Percentiles rank a stretch among this genome's conserved stretches.
Conservation (phyloP, 306 rosid species). For the Trifolium repens region DNA sequence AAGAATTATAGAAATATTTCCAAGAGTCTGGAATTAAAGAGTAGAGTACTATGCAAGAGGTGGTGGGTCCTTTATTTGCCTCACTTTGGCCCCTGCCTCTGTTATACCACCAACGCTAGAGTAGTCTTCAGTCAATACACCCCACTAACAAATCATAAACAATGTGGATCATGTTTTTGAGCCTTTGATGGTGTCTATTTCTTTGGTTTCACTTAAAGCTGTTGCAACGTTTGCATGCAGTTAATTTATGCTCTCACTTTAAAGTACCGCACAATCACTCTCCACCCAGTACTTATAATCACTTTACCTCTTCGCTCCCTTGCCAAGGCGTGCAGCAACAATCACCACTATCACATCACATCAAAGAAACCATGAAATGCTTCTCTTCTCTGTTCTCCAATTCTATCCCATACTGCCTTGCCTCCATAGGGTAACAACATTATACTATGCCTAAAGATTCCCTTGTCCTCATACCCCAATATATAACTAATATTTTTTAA, state of each 20-base stretch:
- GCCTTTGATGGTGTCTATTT: conserved; percentile 25
- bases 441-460: background rate
- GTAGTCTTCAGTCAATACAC: background rate
- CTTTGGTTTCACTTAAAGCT: conserved; percentile 48
- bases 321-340: background rate
- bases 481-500: too few relatives aligned
- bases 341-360: background rate
- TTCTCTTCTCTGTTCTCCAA: conserved; percentile 34
- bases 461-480: background rate
- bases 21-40: too few relatives aligned
- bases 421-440: conserved; percentile 7
- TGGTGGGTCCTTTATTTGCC: background rate
- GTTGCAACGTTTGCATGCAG: conserved; percentile 45
- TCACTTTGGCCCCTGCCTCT: conserved; percentile 11
- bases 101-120: background rate
- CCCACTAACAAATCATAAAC: conserved; percentile 13
- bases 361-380: conserved; percentile 19
- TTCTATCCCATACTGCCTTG: conserved; percentile 3
- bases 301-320: background rate
- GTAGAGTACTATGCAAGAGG: background rate
- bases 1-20: too few relatives aligned
- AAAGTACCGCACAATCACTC: conserved; percentile 44
- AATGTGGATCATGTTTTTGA: background rate
- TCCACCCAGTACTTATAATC: background rate
- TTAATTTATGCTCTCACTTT: conserved; percentile 42